These are phyloP conservation scores for Collybia mongolica DNA, from an alignment of 768 basidiomycete species.

Conservation along the genomic window DNA sequence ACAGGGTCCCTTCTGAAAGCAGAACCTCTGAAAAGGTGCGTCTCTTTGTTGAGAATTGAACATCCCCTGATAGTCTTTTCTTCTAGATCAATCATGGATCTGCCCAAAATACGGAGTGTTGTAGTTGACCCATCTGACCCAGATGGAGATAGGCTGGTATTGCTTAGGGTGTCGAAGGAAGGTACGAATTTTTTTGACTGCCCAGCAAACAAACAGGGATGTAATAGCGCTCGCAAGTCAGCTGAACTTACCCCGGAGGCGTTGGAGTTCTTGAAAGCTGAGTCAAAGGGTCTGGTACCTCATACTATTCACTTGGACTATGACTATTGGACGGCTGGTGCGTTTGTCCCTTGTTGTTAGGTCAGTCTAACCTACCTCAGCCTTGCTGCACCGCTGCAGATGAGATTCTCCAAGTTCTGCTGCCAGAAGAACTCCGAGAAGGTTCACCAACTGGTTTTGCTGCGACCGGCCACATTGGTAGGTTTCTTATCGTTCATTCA, in stretches of 20 bases:
- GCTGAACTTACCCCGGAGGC: conserved; percentile 64
- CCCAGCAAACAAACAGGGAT: conserved; percentile 1
- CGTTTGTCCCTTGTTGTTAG: background rate
- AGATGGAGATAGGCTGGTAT: conserved; percentile 57
- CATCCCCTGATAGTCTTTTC: too few species aligned
- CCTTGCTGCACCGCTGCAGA: conserved; percentile 48
- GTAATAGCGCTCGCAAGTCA: conserved; percentile 44
- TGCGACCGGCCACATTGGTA: conserved; percentile 88
- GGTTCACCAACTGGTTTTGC: conserved; percentile 88
- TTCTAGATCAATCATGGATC: conserved; percentile 57
- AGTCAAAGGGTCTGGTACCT: conserved; percentile 53
- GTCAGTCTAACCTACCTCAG: background rate
- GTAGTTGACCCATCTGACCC: conserved; percentile 47
- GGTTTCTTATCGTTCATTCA: conserved; percentile 13
- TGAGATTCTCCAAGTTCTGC: conserved; percentile 77
- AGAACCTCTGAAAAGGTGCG: conserved; percentile 56
- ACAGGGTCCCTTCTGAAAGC: conserved; percentile 58
- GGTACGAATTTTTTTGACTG: conserved; percentile 35
- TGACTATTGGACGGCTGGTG: conserved; percentile 87
- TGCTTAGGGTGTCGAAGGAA: conserved; percentile 62
- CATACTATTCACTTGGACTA: conserved; percentile 73
- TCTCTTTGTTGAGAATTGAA: conserved; percentile 2
- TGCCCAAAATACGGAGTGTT: conserved; percentile 68
- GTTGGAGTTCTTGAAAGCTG: conserved; percentile 51
- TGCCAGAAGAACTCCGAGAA: conserved; percentile 76